Percentiles rank a stretch among this genome's conserved stretches.
phyloP scores from a whole-genome alignment of 2,329 filamentous ascomycete genomes.

The Nemania serpens region DNA sequence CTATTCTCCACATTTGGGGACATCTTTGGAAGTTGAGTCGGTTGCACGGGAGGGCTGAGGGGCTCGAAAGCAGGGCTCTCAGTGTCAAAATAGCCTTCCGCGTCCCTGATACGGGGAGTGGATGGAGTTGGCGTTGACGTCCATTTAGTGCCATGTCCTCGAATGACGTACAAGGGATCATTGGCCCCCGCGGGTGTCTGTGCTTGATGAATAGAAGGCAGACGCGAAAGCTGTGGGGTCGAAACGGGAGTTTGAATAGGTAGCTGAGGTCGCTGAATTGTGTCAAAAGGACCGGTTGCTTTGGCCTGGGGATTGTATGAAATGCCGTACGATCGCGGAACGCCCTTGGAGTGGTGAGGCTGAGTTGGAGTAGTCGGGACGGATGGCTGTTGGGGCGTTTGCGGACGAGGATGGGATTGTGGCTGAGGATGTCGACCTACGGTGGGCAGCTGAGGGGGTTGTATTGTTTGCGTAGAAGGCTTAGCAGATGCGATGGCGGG shows the following conservation, averaged over 20 bases:
- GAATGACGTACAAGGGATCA: conserved; percentile 38
- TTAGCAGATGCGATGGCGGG: conserved; percentile 27
- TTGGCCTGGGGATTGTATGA: conserved; percentile 39
- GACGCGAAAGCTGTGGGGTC: conserved; percentile 27
- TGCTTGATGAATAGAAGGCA: conserved; percentile 25
- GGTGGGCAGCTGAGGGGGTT: conserved; percentile 31
- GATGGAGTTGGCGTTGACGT: conserved; percentile 60
- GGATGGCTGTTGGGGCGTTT: conserved; percentile 27
- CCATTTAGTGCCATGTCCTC: conserved; percentile 62
- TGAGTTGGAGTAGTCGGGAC: conserved; percentile 34
- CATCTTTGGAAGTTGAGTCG: conserved; percentile 45
- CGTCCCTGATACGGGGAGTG: conserved; percentile 52
- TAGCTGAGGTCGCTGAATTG: conserved; percentile 31
- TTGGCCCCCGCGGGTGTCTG: conserved; percentile 34
- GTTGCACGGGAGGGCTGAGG: conserved; percentile 57
- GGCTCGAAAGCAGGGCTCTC: conserved; percentile 63
- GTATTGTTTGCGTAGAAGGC: conserved; percentile 28
- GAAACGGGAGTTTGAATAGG: conserved; percentile 32
- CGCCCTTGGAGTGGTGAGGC: conserved; percentile 29
- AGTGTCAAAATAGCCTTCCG: conserved; percentile 45
- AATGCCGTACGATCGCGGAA: conserved; percentile 32
- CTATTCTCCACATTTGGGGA: conserved; percentile 43
- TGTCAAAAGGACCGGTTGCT: conserved; percentile 19
- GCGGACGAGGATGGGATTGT: conserved; percentile 18
- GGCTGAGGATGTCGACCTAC: conserved; percentile 30